These are phyloP conservation scores for Calendula officinalis DNA, from an alignment of 129 eudicot genomes.

Conservation along the genomic window DNA sequence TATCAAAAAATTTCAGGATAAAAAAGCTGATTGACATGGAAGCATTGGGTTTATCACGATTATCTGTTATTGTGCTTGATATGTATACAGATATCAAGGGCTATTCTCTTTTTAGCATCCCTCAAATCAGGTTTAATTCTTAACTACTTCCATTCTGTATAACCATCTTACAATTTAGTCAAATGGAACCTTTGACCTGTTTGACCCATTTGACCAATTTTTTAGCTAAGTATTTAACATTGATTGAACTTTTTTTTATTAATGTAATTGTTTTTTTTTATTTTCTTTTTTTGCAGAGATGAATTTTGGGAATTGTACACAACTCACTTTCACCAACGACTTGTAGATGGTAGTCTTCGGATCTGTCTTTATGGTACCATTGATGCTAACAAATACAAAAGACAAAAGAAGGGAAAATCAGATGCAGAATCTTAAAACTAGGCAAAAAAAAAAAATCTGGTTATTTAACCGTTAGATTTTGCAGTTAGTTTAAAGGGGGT, in stretches of 20 bases:
- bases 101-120: constrained; percentile 78
- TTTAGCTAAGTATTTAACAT: not conserved
- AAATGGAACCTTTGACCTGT: not conserved
- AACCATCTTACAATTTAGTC: not conserved
- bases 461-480: constrained; percentile 7
- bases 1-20: constrained; percentile 50
- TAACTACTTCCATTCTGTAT: not conserved
- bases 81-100: constrained; percentile 91
- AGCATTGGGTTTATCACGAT: constrained; percentile 73
- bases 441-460: not conserved
- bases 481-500: not conserved
- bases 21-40: constrained; percentile 84
- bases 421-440: constrained; percentile 12
- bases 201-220: not conserved
- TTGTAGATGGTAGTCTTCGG: constrained; percentile 63
- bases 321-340: constrained; percentile 59
- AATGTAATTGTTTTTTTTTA: constrained; percentile 7
- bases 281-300: constrained; percentile 45
- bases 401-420: constrained; percentile 27
- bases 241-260: not conserved
- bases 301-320: constrained; percentile 92
- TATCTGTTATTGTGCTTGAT: constrained; percentile 74
- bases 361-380: constrained; percentile 65
- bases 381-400: constrained; percentile 28
- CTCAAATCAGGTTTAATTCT: constrained; percentile 79